Evolutionary conservation across 495 filamentous ascomycete genomes (phyloP).

Genomic region (Aspergillus olivimuriae): DNA sequence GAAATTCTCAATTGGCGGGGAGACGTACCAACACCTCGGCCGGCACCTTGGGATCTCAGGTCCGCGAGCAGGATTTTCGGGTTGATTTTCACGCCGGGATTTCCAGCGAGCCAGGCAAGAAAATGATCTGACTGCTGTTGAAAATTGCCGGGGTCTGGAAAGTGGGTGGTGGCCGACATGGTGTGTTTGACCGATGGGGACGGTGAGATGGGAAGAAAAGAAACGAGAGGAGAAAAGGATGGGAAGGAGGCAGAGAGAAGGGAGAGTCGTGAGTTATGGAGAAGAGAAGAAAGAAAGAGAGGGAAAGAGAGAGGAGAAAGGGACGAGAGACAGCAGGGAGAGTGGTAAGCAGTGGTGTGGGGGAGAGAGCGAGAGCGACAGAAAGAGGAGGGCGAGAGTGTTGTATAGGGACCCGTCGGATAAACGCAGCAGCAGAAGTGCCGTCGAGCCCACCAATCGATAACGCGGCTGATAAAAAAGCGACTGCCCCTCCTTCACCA

Average conservation of each 20-base stretch:
- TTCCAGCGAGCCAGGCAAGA: slow-evolving; percentile 46
- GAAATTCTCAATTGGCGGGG: slow-evolving; percentile 4
- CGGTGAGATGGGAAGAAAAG: slow-evolving; percentile 1
- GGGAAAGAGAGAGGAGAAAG: background rate
- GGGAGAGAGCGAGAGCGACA: background rate
- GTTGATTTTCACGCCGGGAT: slow-evolving; percentile 46
- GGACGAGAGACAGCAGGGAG: background rate
- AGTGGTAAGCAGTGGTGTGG: background rate
- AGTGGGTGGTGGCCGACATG: slow-evolving; percentile 36
- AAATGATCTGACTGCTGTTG: slow-evolving; percentile 44
- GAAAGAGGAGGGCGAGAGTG: slow-evolving; percentile 16
- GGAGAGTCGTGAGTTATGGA: background rate
- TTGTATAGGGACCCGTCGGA: slow-evolving; percentile 19
- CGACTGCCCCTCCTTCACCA: too few species aligned
- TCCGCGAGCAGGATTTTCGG: slow-evolving; percentile 50
- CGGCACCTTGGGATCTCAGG: slow-evolving; percentile 42
- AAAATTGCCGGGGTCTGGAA: slow-evolving; percentile 38
- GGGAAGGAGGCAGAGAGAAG: background rate
- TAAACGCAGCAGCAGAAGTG: slow-evolving; percentile 20
- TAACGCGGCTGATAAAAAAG: slow-evolving; percentile 22
- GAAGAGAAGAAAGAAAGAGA: background rate
- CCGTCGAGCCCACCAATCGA: slow-evolving; percentile 17
- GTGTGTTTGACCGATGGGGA: too few species aligned
- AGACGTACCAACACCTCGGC: slow-evolving; percentile 56
- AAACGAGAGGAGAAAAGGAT: slow-evolving; percentile 1